Evolutionary conservation across 768 basidiomycete species (phyloP), one percentile per base, ranked within the genome.

Genomic region (Rhizopogon vulgaris): DNA sequence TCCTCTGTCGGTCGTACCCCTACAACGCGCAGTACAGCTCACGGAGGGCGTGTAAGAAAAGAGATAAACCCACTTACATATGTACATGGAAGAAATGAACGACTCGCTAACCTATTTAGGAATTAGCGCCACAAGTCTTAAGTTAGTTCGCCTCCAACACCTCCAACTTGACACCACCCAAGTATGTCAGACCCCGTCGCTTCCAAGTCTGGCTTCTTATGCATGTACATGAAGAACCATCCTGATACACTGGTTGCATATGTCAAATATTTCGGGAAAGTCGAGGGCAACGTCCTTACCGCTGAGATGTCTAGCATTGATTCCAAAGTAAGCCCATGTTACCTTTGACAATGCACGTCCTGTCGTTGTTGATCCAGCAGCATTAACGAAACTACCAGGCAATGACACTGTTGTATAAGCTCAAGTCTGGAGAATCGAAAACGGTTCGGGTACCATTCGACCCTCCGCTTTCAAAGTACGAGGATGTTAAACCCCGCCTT

Each of bases 241-340:
- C 87, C 86, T 0, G 90, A 93, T 62, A 91, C 90, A 2, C 73
- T 92, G 58, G 87, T 92, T 32, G 87, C 86, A 3, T 92, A 90
- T 59, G 87, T 85, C 38, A 87, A 84, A 57, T 79, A 85, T 75
- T 88, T 76, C 59, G 87, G 85, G 8, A 81, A 84, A 55, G 76
- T 89, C 14, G 74, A 77, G 28, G 71, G 71, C 38, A 62, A 63
- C 24, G 77, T 89, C n/a, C 67, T 68, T 4, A 76, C 77, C 22
- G 88, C 89, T 10, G 74, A 82, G 63, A 87, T 90, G 87, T 74
- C 75, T 9, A 71, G 73, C 2, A 90, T 90, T 37, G 79, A 85
- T 58, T 73, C 78, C 39, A 82, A 87, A 67, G 88, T 82, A 49
- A 48, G 71, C 60, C 8, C 11, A 9, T 38, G 3, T 37, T 27